These are phyloP conservation scores for Beauveria asiatica DNA, from an alignment of 2,329 filamentous ascomycete genomes.

Conservation along the genomic window DNA sequence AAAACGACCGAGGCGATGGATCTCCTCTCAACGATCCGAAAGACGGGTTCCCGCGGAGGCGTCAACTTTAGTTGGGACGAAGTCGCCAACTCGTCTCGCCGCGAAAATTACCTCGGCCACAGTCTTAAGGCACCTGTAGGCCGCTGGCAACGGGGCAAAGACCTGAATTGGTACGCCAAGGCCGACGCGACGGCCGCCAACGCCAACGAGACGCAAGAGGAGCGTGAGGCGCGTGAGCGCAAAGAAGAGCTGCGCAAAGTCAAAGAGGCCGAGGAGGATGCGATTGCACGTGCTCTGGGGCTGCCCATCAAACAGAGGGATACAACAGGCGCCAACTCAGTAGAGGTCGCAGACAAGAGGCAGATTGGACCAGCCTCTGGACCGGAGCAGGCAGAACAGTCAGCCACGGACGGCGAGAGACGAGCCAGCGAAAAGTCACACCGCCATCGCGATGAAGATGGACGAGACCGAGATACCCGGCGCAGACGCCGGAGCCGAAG, in stretches of 20 bases:
- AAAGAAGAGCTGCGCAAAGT: constrained; percentile 71
- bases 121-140: constrained; percentile 87
- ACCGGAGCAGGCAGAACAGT: constrained; percentile 16
- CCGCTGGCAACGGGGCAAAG: constrained; percentile 76
- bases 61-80: constrained; percentile 97
- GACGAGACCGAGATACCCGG: constrained; percentile 24
- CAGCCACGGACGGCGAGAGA: constrained; percentile 4
- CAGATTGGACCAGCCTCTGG: constrained; percentile 22
- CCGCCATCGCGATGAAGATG: constrained; percentile 24
- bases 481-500: constrained; percentile 26
- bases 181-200: constrained; percentile 38
- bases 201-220: constrained; percentile 48
- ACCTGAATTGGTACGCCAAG: constrained; percentile 58
- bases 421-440: constrained; percentile 21
- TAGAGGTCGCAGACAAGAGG: constrained; percentile 47
- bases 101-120: constrained; percentile 85
- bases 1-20: constrained; percentile 56
- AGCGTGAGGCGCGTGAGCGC: constrained; percentile 51
- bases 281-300: constrained; percentile 73
- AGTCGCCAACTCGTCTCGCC: constrained; percentile 75
- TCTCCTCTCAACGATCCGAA: constrained; percentile 84
- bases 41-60: constrained; percentile 83
- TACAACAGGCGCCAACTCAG: constrained; percentile 55
- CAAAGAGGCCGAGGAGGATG: constrained; percentile 90
- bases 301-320: constrained; percentile 59